phyloP scores from a whole-genome alignment of 352 stramenopile genomes.

The Pelagophyceae sp. region DNA sequence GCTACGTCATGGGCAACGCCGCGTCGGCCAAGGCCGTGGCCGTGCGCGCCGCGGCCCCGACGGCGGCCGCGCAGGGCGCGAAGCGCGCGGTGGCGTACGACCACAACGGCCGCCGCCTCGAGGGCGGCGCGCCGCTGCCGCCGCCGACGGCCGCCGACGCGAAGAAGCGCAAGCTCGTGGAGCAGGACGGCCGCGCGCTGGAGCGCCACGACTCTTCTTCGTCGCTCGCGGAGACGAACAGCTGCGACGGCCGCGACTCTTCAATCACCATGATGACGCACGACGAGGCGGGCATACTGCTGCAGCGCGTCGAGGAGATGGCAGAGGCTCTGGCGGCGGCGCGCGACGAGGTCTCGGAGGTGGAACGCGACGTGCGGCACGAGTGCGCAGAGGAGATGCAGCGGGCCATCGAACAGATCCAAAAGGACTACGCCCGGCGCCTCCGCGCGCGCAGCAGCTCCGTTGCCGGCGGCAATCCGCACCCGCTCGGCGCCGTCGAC shows the following conservation, averaged over 20 bases:
- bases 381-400: conserved; percentile 78
- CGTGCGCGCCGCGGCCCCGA: not conserved
- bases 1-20: conserved; percentile 87
- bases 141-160: not conserved
- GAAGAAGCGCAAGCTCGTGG: not conserved
- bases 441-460: not conserved
- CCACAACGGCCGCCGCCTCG: conserved; percentile 5
- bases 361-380: conserved; percentile 84
- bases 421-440: conserved; percentile 18
- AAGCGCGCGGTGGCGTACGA: not conserved
- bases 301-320: not conserved
- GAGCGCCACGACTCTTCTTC: not conserved
- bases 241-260: not conserved
- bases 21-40: conserved; percentile 77
- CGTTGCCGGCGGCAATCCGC: not conserved
- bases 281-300: not conserved
- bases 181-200: not conserved
- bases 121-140: not conserved
- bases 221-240: not conserved
- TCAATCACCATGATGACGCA: not conserved
- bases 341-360: conserved; percentile 86
- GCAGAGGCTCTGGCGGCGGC: conserved; percentile 62
- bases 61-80: not conserved
- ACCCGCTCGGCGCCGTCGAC: not conserved
- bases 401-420: conserved; percentile 44